Base-by-base conservation (phyloP, 2,329 filamentous ascomycete genomes). In the Colletotrichum destructivum region DNA sequence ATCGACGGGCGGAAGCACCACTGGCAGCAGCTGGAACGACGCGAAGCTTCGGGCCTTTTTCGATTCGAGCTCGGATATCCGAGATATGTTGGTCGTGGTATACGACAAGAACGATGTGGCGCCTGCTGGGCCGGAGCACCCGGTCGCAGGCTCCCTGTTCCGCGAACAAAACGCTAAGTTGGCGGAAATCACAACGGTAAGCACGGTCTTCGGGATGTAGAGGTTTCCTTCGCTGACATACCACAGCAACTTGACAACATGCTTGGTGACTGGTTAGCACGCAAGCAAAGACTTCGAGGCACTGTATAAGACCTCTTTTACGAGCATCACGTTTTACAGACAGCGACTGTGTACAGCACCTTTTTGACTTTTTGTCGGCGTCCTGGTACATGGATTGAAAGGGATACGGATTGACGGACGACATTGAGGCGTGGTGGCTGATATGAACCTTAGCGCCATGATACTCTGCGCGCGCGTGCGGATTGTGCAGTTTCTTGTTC, bases 51-150 rank as follows among this genome's bases (percentile, higher is more conserved):
- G 94, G 71, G 92, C 93, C 16, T 99, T 98, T 82, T 93, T 98
- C 77, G 96, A 98, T 75, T 94, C 96, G 75, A 91, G 94, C 72
- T 91, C 92, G 44, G 94, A 98, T 74, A 94, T 99, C 75, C 90
- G 94, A 62, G 96, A 99, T 79, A 89, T 98, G 79, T 88, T 98
- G 62, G 89, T 95, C 47, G 93, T 99, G 72, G 94, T 99, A 38
- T 95, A 98, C 79, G 95, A 98, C 82, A 98, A 95, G 80, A 93
- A 91, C 16, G 93, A 95, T 71, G 91, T 97, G 18, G 88, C 91
- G 52, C 93, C 94, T 21, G 93, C 92, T 9, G 90, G 92, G 1
- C 88, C 89, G n/a, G 94, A 98, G 69, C 95, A 98, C 80, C 96
- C 96, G 0, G 87, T 97, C 55, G 94, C 93, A 62, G 90, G 90